Percentiles rank a stretch among this genome's conserved stretches.
Conservation (phyloP, 2,329 filamentous ascomycete genomes). For the Periconia macrospinosa region DNA sequence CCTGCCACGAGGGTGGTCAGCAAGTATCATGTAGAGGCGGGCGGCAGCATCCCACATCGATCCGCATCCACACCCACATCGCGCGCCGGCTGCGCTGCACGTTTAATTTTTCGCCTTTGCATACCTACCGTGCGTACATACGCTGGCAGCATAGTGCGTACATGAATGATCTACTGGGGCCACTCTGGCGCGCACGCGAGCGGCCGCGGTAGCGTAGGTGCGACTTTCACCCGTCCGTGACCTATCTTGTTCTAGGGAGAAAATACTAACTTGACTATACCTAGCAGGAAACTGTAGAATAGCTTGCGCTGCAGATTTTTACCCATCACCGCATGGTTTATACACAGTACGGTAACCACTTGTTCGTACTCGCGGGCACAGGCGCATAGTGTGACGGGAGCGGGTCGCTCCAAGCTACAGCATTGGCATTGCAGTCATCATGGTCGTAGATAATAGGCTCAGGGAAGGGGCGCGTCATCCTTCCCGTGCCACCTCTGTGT, state of each 20-base stretch:
- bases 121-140: conserved; percentile 9
- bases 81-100: conserved; percentile 45
- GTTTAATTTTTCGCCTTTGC: conserved; percentile 44
- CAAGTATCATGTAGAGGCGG: conserved; percentile 37
- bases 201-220: conserved; percentile 1
- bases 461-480: too few relatives aligned
- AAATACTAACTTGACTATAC: neutral
- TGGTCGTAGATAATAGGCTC: too few relatives aligned
- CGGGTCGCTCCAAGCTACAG: conserved; percentile 25
- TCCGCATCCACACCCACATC: conserved; percentile 34
- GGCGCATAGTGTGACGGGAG: conserved; percentile 22
- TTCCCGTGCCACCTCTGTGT: conserved; percentile 7
- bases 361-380: neutral
- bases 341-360: conserved; percentile 23
- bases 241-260: too few relatives aligned
- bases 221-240: too few relatives aligned
- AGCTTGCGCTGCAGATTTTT: too few relatives aligned
- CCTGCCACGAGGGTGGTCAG: conserved; percentile 34
- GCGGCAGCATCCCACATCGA: conserved; percentile 34
- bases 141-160: neutral
- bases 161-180: conserved; percentile 21
- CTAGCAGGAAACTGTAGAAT: too few relatives aligned
- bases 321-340: conserved; percentile 3
- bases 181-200: conserved; percentile 34
- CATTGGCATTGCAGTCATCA: neutral